phyloP scores from a whole-genome alignment of 371 early-diverging fungal species.

The Coemansia sp. region DNA sequence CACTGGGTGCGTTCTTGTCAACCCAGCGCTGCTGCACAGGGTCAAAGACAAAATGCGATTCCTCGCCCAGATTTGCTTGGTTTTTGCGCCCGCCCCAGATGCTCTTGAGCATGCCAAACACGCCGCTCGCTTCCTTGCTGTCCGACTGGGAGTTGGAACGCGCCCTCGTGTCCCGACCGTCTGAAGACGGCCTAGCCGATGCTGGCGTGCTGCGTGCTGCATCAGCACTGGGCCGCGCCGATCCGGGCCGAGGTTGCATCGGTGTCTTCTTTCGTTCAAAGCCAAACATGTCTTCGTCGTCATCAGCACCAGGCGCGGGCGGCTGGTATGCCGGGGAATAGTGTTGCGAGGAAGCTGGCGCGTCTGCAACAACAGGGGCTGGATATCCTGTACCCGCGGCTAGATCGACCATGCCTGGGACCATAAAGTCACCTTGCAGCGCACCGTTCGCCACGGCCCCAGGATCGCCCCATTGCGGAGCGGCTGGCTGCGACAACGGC shows the following conservation, averaged over 20 bases:
- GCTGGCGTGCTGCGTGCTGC: conserved; percentile 14
- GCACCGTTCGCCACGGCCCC: not conserved
- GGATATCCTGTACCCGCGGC: not conserved
- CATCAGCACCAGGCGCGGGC: conserved; percentile 9
- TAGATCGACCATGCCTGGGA: conserved; percentile 9
- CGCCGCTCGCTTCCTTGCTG: conserved; percentile 32
- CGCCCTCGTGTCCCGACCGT: conserved; percentile 6
- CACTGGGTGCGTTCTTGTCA: conserved; percentile 49
- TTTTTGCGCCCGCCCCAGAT: conserved; percentile 47
- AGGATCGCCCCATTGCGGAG: conserved; percentile 43
- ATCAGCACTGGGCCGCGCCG: conserved; percentile 29
- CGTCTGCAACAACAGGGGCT: not conserved
- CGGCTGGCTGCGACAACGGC: too few species aligned
- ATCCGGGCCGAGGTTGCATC: conserved; percentile 2
- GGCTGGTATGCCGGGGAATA: not conserved
- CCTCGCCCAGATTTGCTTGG: conserved; percentile 68
- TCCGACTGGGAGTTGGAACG: conserved; percentile 9
- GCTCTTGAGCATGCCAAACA: conserved; percentile 48
- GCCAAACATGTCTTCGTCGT: conserved; percentile 49
- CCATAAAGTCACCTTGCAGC: conserved; percentile 15
- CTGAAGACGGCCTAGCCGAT: conserved; percentile 15
- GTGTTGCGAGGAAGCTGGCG: not conserved
- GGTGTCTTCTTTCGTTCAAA: conserved; percentile 22
- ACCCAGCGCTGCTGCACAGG: conserved; percentile 56
- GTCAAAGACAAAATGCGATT: conserved; percentile 68